Evolutionary conservation across 495 filamentous ascomycete species (phyloP).

Genomic region (Talaromyces nanjingensis): DNA sequence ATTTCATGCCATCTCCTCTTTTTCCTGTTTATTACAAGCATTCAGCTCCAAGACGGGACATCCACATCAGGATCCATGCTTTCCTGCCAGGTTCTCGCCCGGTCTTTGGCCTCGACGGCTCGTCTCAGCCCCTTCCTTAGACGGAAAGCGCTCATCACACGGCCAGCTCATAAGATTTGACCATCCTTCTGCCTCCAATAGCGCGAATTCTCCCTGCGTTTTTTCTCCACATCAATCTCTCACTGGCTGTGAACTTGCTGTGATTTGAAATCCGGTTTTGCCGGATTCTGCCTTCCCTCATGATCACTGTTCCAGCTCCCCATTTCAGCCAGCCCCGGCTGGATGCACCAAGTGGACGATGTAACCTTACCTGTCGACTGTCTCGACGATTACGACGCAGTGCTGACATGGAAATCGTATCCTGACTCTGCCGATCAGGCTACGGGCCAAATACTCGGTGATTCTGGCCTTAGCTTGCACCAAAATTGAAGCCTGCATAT

Average conservation of each 20-base stretch:
- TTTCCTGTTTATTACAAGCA: background rate
- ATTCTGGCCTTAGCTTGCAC: background rate
- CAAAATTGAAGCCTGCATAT: slow-evolving; percentile 1
- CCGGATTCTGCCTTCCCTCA: background rate
- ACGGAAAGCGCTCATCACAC: background rate
- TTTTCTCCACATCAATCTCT: background rate
- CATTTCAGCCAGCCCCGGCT: background rate
- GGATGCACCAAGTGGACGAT: background rate
- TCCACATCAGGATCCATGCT: background rate
- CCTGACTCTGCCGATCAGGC: background rate
- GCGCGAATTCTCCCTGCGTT: background rate
- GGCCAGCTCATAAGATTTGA: background rate
- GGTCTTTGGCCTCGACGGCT: background rate
- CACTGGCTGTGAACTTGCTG: background rate
- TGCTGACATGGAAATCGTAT: background rate
- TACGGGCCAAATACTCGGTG: background rate
- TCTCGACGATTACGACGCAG: background rate
- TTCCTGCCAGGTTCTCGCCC: background rate
- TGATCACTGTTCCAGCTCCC: background rate
- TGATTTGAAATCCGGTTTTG: background rate
- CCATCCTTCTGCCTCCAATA: background rate
- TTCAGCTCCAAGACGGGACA: background rate
- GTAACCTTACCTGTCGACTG: background rate
- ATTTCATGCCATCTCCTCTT: background rate
- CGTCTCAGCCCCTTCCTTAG: background rate